A percentile compares a stretch with the other conserved stretches of the same genome.
Evolutionary conservation across 2,329 filamentous ascomycete species (phyloP).

Genomic region (Diaporthe sp.): DNA sequence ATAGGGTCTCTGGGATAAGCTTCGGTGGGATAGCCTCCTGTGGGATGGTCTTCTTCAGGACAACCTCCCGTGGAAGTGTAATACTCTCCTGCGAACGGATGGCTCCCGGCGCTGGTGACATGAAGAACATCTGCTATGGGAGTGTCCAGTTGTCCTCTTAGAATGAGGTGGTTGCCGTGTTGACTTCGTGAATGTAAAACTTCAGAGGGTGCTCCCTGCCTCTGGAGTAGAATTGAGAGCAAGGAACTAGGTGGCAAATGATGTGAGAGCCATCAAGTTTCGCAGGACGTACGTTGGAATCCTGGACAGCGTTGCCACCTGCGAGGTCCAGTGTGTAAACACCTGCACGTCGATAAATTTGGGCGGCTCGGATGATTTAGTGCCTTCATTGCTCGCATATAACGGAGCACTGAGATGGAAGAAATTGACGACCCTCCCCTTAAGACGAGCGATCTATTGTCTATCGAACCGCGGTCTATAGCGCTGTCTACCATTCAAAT

Average conservation of each 20-base stretch:
- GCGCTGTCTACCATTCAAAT: constrained; percentile 3
- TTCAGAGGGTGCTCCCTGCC: too few relatives aligned
- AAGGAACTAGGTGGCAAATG: fast-evolving
- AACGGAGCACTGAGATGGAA: background rate
- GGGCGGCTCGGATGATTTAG: background rate
- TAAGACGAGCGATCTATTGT: constrained; percentile 27
- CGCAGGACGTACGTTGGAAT: background rate
- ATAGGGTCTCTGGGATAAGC: too few relatives aligned
- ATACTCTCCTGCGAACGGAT: background rate
- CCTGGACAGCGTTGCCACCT: too few relatives aligned
- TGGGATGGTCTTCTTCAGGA: background rate
- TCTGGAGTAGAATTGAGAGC: background rate
- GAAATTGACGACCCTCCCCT: background rate
- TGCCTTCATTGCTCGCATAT: background rate
- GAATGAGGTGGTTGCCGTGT: background rate
- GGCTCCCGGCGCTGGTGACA: too few relatives aligned
- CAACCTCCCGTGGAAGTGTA: background rate
- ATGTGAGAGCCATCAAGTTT: too few relatives aligned
- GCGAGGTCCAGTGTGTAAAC: background rate
- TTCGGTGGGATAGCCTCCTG: background rate
- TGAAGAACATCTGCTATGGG: too few relatives aligned
- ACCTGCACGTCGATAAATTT: background rate
- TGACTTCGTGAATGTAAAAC: background rate
- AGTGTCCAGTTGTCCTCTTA: background rate
- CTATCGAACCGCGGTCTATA: constrained; percentile 28